Percentiles rank a stretch among this genome's conserved stretches.
These are phyloP conservation scores for Mycosphaerella sp. DNA, from an alignment of 2,329 filamentous ascomycete species.

Conservation along the genomic window DNA sequence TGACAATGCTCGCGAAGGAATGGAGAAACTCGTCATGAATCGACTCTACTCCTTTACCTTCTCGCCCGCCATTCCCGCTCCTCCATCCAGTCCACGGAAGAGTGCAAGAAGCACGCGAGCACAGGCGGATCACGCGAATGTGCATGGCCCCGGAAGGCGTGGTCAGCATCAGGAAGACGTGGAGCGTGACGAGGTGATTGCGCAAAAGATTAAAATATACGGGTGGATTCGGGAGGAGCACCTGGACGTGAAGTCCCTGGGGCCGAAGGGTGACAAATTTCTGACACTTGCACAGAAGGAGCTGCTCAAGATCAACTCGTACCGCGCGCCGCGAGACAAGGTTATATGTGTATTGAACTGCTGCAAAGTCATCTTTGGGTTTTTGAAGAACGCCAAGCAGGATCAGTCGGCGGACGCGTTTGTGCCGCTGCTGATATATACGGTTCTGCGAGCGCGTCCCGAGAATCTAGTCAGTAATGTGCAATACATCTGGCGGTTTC, in stretches of 20 bases:
- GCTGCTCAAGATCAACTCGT: conserved; percentile 90
- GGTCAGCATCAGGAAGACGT: conserved; percentile 98
- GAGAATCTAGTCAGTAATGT: conserved; percentile 96
- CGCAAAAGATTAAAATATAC: conserved; percentile 96
- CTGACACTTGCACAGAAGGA: conserved; percentile 87
- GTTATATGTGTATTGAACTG: conserved; percentile 98
- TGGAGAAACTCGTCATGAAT: conserved; percentile 99
- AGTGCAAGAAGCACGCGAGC: conserved; percentile 55
- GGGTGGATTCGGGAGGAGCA: conserved; percentile 91
- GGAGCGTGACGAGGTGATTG: conserved; percentile 88
- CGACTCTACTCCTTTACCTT: conserved; percentile 92
- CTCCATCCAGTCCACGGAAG: conserved; percentile 62
- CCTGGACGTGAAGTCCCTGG: conserved; percentile 80
- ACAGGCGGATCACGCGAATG: conserved; percentile 31
- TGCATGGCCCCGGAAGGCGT: conserved; percentile 69
- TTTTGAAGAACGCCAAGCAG: conserved; percentile 83
- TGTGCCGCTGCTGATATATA: conserved; percentile 89
- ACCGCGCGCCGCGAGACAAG: conserved; percentile 94
- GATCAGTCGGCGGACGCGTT: conserved; percentile 97
- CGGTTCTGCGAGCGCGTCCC: conserved; percentile 87
- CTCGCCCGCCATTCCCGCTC: conserved; percentile 83
- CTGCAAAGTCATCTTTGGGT: conserved; percentile 98
- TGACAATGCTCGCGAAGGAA: conserved; percentile 94
- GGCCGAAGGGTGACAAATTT: conserved; percentile 81
- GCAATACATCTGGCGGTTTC: conserved; percentile 93